Evolutionary conservation across 2,329 filamentous ascomycete species (phyloP), one percentile per base, ranked within the genome.

Genomic region (Ceratocystis harringtonii): DNA sequence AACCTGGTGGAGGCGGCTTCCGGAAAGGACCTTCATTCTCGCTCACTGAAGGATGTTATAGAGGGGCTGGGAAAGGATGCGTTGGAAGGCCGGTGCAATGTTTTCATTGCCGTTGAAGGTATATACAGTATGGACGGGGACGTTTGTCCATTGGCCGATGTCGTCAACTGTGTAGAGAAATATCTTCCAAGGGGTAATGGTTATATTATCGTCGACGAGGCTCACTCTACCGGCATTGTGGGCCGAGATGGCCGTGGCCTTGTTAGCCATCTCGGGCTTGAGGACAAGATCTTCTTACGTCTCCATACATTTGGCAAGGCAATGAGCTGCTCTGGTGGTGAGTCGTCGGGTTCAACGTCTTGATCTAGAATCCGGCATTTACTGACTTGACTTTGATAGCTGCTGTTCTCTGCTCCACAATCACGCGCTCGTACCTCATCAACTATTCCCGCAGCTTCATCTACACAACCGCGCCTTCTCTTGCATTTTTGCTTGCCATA

Each of bases 91-190:
- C 66, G 71, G 1, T 71, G 71, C 0, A 85, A 82, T 68, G 78
- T 90, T 2, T 88, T 90, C 69, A 73, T 90, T n/a, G 83, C 83
- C 0, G 78, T 89, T 0, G 87, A 90, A 69, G 82, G 81, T 0
- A 77, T 90, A 0, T 92, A 94, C 73, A 91, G 87, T 72, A 94
- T 94, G 89, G 89, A 92, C 64, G 89, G 89, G 0, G 88, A 92
- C 69, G 75, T 89, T 19, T 82, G 82, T 0, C 86, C 86, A 0
- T 75, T 94, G 10, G 70, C 71, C 10, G 79, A 84, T 5, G 81
- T 92, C 19, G 78, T 87, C 1, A 73, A 78, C 0, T 76, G 81
- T 3, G 79, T 87, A 0, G 79, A 87, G 50, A 73, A 75, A 0
- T 70, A 80, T 0, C 74, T 90, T 0, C 82, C 85, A 0, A 67